Base-by-base conservation (phyloP, 176 grass and related monocot species). In the Miscanthus lutarioriparius region DNA sequence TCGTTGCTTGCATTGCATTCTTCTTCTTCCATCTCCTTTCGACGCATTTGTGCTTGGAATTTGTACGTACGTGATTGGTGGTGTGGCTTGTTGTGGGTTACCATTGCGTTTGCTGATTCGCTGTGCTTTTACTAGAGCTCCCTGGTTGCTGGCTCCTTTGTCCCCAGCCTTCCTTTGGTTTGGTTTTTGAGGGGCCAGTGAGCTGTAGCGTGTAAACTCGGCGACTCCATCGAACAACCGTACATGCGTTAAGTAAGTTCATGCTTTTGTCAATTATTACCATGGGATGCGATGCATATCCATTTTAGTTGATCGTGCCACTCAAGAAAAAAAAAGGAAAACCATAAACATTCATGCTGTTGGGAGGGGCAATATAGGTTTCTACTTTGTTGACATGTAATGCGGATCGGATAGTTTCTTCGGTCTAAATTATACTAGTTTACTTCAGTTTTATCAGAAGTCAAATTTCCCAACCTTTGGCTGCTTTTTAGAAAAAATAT, bases 41-140 rank as follows among this genome's bases (percentile, higher is more conserved):
- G 65, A 36, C 38, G 49, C 70, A 48, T 32, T 25, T 61, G 47
- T 87, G 85, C 51, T 75, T 70, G 64, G 27, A 28, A 49, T 76
- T 49, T 70, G 66, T 70, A 81, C 56, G 26, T 14, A 77, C n/a
- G 65, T 90, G 72, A 38, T 75, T 81, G 70, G 32, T 89, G 56
- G 43, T 74, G 68, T 78, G 82, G 64, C 70, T 85, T 90, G 79
- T 49, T 83, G 67, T 73, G 80, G 33, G 67, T 83, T 72, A 37
- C 33, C 43, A 20, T 51, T 20, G 72, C 26, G 44, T 32, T 74
- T 74, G 72, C 26, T 74, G 5, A 1, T 49, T 72, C 43, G 43
- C 8, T 19, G 43, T 49, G 14, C 13, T 48, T 48, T 47, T 72
- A 0, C 38, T 16, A 74, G 40, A 35, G 3, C 71, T 72, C 33